phyloP scores from a whole-genome alignment of 2,329 filamentous ascomycete genomes.

The Aspergillus sp. region DNA sequence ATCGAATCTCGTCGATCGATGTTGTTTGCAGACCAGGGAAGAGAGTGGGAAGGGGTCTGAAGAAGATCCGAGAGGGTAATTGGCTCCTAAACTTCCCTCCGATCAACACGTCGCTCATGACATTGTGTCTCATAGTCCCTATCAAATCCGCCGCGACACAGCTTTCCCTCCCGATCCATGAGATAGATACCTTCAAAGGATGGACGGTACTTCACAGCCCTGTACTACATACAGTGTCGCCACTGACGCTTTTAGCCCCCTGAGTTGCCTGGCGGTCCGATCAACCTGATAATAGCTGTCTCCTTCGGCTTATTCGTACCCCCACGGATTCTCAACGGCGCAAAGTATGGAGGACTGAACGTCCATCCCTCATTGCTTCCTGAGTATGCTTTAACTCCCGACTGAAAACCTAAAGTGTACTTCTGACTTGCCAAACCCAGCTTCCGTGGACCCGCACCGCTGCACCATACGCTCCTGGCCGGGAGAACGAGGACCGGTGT shows the following conservation, averaged over 20 bases:
- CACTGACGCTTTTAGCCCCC: conserved; percentile 52
- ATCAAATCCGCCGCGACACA: conserved; percentile 65
- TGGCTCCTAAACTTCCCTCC: background rate
- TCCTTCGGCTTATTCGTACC: conserved; percentile 94
- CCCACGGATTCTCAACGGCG: conserved; percentile 64
- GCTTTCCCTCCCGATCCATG: conserved; percentile 67
- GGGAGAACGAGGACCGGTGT: conserved; percentile 66
- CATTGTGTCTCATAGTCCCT: conserved; percentile 58
- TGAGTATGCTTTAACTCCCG: conserved; percentile 51
- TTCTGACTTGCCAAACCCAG: conserved; percentile 39
- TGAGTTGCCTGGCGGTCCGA: conserved; percentile 40
- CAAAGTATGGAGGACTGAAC: conserved; percentile 85
- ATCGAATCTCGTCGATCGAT: conserved; percentile 71
- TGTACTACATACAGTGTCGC: conserved; percentile 1
- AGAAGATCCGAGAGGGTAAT: conserved; percentile 64
- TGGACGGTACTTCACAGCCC: conserved; percentile 63
- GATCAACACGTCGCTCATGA: conserved; percentile 5
- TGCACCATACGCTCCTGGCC: conserved; percentile 78
- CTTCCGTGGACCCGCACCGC: conserved; percentile 79
- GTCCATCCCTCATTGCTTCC: conserved; percentile 90
- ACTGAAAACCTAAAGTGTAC: background rate
- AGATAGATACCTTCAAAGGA: conserved; percentile 75
- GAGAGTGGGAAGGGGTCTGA: conserved; percentile 71
- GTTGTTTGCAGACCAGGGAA: conserved; percentile 82
- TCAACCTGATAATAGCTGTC: conserved; percentile 84